A percentile compares a stretch with the other conserved stretches of the same genome.
phyloP scores from a whole-genome alignment of 192 early-diverging fungal species.

The Dissophora globulifera region DNA sequence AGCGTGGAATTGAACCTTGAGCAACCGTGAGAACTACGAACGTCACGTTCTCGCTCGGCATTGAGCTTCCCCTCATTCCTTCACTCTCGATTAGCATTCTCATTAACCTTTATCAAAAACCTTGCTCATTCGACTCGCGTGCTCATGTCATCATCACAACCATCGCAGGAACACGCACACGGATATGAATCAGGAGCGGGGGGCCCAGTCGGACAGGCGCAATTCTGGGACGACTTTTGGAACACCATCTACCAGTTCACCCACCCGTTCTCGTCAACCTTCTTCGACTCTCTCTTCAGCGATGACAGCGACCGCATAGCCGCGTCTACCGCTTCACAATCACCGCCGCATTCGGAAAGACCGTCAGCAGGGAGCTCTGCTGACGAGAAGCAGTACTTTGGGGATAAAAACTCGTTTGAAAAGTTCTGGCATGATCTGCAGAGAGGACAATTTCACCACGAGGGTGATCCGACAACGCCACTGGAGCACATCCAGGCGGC shows the following conservation, averaged over 20 bases:
- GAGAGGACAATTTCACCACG: constrained; percentile 1
- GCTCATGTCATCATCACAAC: neutral
- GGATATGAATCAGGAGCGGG: neutral
- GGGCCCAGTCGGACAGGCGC: constrained; percentile 1
- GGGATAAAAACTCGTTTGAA: constrained; percentile 27
- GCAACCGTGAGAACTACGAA: no score
- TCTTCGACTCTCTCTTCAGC: constrained; percentile 42
- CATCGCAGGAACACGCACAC: neutral
- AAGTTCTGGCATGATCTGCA: constrained; percentile 41
- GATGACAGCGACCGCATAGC: neutral
- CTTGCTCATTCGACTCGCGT: no score
- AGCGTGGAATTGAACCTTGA: no score
- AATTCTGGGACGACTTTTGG: constrained; percentile 54
- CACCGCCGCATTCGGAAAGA: no score
- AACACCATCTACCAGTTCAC: constrained; percentile 50
- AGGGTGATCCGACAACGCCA: neutral
- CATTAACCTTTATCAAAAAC: no score
- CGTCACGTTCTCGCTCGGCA: no score
- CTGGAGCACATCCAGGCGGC: constrained; percentile 19
- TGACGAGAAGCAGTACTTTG: constrained; percentile 5
- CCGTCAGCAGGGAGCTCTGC: no score
- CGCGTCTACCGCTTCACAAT: no score
- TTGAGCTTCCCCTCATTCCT: no score
- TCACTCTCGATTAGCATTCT: no score
- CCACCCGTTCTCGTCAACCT: constrained; percentile 49